These are phyloP conservation scores for Cantharellus cinnabarinus DNA, from an alignment of 768 basidiomycete species.

Conservation along the genomic window DNA sequence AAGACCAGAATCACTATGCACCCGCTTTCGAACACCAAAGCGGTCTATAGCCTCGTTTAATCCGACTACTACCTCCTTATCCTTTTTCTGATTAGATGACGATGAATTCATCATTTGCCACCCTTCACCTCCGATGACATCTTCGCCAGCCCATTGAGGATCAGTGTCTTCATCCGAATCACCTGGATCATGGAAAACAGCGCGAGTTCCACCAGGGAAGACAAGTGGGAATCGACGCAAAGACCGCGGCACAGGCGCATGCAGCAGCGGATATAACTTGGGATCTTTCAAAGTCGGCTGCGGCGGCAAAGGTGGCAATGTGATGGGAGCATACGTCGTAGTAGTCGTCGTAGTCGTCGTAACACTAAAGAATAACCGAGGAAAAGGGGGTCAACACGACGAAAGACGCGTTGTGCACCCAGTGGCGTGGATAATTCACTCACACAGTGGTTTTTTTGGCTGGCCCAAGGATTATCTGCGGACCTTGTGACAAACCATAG, in stretches of 20 bases:
- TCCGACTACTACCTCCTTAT: slow-evolving; percentile 33
- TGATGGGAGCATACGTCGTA: slow-evolving; percentile 77
- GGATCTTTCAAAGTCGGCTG: slow-evolving; percentile 55
- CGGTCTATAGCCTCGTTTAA: slow-evolving; percentile 68
- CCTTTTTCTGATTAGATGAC: slow-evolving; percentile 29
- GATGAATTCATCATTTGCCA: slow-evolving; percentile 40
- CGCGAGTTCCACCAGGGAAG: slow-evolving; percentile 63
- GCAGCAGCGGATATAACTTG: slow-evolving; percentile 59
- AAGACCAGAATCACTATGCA: slow-evolving; percentile 19
- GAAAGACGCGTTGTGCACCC: not conserved
- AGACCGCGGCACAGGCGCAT: slow-evolving; percentile 52
- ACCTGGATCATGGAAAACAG: slow-evolving; percentile 35
- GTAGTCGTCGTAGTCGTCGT: slow-evolving; percentile 85
- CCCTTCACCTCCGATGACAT: slow-evolving; percentile 39
- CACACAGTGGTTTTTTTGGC: slow-evolving; percentile 76
- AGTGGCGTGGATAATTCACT: slow-evolving; percentile 13
- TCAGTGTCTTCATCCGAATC: slow-evolving; percentile 37
- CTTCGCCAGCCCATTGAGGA: slow-evolving; percentile 53
- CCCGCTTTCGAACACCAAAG: slow-evolving; percentile 40
- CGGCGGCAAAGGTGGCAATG: slow-evolving; percentile 49
- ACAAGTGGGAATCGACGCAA: slow-evolving; percentile 56
- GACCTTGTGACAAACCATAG: slow-evolving; percentile 27
- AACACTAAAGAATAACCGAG: slow-evolving; percentile 30
- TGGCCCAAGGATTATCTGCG: slow-evolving; percentile 42
- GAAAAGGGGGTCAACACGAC: slow-evolving; percentile 1